Conservation (phyloP, 1,139 yeast species). For the Candida tunisiensis region DNA sequence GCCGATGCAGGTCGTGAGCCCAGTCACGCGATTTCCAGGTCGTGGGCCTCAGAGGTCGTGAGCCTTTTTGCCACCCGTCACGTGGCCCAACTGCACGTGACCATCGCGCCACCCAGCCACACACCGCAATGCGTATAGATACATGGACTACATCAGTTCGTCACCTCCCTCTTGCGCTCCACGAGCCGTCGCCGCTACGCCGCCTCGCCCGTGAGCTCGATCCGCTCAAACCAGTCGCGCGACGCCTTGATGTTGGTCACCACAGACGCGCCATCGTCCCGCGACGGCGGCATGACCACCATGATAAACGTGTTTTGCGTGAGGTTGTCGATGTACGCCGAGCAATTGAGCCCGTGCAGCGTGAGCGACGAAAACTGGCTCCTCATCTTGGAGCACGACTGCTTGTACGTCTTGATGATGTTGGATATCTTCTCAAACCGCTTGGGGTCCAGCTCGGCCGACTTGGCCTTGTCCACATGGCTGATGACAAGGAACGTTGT, state of each 20-base stretch:
- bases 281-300: constrained; percentile 34
- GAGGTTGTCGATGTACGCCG: constrained; percentile 52
- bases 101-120: no score
- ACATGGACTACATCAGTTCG: no score
- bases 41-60: no score
- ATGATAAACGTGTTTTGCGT: constrained; percentile 63
- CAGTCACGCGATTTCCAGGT: no score
- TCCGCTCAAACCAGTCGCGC: constrained; percentile 45
- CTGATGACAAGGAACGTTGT: constrained; percentile 88
- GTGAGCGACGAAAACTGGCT: constrained; percentile 69
- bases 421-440: constrained; percentile 89
- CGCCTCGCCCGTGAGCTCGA: no score
- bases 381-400: constrained; percentile 76
- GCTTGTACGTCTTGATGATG: constrained; percentile 87
- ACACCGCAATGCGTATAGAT: no score
- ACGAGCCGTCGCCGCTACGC: no score
- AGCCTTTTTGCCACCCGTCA: no score
- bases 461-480: constrained; percentile 17
- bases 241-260: constrained; percentile 55
- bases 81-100: no score
- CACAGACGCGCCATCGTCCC: constrained; percentile 43
- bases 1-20: no score
- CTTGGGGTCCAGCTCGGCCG: constrained; percentile 50
- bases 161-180: no score
- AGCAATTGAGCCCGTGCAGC: constrained; percentile 55